Conservation (phyloP, 2,329 filamentous ascomycete species). For the Penicillium brasilianum region DNA sequence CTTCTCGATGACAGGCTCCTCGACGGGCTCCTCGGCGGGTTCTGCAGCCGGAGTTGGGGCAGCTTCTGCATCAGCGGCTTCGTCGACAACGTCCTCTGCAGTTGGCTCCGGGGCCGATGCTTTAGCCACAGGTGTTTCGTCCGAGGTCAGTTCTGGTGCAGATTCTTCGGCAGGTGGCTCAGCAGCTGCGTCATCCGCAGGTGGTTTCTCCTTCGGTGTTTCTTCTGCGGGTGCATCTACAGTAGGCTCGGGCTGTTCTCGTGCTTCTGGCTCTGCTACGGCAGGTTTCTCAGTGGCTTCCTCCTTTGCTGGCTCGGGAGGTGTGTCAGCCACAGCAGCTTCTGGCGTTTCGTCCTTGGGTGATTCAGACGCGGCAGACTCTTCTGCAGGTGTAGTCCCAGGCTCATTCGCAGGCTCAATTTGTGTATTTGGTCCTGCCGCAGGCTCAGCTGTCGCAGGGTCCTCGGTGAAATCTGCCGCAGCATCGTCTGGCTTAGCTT, state of each 20-base stretch:
- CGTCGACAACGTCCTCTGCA: conserved; percentile 21
- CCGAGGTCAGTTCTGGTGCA: conserved; percentile 2
- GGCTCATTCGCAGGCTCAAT: conserved; percentile 17
- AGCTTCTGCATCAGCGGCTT: neutral
- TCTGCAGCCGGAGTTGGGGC: neutral
- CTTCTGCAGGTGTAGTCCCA: conserved; percentile 7
- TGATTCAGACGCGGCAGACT: conserved; percentile 9
- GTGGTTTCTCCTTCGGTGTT: conserved; percentile 1
- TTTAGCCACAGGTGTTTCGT: conserved; percentile 13
- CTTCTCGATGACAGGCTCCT: conserved; percentile 18
- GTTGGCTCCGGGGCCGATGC: neutral
- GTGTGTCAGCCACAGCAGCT: neutral
- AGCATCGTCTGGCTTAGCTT: conserved; percentile 1
- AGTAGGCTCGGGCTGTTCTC: conserved; percentile 2
- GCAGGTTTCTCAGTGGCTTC: conserved; percentile 2
- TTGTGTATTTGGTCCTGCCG: conserved; percentile 15
- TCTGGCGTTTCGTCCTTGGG: neutral
- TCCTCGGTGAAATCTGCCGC: neutral
- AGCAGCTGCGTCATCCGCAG: neutral
- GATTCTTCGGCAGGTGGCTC: conserved; percentile 18
- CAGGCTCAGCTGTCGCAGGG: conserved; percentile 3
- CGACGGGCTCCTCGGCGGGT: conserved; percentile 10
- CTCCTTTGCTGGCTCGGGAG: conserved; percentile 3
- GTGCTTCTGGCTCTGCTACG: conserved; percentile 4
- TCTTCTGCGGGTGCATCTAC: conserved; percentile 11